Conservation (phyloP, 2,329 filamentous ascomycete species). For the Cercospora janseana region DNA sequence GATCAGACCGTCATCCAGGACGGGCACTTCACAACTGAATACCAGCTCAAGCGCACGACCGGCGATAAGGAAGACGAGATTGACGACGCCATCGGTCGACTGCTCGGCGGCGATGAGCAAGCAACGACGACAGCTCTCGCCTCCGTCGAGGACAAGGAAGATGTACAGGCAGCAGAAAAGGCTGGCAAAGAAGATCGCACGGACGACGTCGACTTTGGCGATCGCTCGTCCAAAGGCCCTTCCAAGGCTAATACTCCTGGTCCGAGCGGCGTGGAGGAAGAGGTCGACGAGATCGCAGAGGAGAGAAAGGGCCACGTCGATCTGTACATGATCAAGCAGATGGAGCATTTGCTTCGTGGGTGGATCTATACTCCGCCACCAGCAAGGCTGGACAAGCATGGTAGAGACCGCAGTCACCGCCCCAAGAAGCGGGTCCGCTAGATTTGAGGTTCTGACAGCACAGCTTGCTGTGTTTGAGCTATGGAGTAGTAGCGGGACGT, state of each 20-base stretch:
- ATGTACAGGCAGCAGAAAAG: constrained; percentile 80
- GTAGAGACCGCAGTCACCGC: constrained; percentile 39
- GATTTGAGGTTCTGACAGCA: background rate
- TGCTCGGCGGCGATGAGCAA: constrained; percentile 65
- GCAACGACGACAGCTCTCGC: constrained; percentile 72
- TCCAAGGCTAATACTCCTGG: constrained; percentile 42
- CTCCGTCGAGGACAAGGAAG: constrained; percentile 87
- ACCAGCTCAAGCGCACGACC: constrained; percentile 42
- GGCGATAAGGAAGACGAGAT: constrained; percentile 63
- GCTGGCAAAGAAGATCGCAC: constrained; percentile 84
- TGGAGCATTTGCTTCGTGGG: constrained; percentile 33
- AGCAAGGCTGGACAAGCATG: constrained; percentile 38
- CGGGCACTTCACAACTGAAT: constrained; percentile 95
- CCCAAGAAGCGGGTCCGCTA: constrained; percentile 35
- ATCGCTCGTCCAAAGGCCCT: constrained; percentile 53
- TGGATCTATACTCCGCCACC: constrained; percentile 39
- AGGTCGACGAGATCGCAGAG: constrained; percentile 52
- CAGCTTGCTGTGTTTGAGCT: background rate
- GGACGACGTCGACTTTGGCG: constrained; percentile 74
- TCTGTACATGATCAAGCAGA: constrained; percentile 44
- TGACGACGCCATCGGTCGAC: constrained; percentile 79
- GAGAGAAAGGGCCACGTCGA: constrained; percentile 69
- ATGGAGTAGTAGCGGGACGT: background rate
- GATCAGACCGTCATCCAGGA: constrained; percentile 99
- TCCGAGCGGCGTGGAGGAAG: constrained; percentile 37